Evolutionary conservation across 345 rosid species (phyloP).

Genomic region (Eucalyptus grandis): DNA sequence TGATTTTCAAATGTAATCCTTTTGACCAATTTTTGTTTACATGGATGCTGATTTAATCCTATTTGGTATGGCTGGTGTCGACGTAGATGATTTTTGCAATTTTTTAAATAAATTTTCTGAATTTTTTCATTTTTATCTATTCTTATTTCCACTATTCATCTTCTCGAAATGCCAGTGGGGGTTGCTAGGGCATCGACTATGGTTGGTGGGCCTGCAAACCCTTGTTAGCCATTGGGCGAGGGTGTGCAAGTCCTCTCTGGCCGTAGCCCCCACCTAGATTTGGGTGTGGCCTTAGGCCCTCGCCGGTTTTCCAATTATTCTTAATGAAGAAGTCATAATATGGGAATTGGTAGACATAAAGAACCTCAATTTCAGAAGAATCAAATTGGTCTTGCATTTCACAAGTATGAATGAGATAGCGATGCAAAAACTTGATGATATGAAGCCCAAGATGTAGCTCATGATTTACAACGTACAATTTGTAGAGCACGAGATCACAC

Average conservation of each 20-base stretch:
- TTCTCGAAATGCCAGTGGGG: neutral
- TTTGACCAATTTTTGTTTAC: fast-evolving
- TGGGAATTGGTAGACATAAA: neutral
- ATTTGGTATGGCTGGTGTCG: fast-evolving
- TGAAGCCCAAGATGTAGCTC: neutral
- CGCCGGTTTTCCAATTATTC: neutral
- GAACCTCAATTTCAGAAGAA: neutral
- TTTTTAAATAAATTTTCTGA: neutral
- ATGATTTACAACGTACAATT: neutral
- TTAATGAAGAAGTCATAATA: neutral
- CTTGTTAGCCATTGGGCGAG: neutral
- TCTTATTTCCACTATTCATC: neutral
- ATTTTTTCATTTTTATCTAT: neutral
- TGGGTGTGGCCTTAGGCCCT: too few species aligned
- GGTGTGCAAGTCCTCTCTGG: neutral
- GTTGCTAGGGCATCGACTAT: neutral
- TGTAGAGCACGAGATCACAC: neutral
- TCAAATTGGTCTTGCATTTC: neutral
- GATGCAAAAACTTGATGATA: neutral
- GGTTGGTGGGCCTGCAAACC: fast-evolving
- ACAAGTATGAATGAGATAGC: neutral
- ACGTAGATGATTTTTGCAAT: neutral
- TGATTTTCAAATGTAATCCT: neutral
- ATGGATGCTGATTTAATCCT: neutral
- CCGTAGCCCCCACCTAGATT: neutral